phyloP scores from a whole-genome alignment of 306 rosid species.

The Begonia masoniana region DNA sequence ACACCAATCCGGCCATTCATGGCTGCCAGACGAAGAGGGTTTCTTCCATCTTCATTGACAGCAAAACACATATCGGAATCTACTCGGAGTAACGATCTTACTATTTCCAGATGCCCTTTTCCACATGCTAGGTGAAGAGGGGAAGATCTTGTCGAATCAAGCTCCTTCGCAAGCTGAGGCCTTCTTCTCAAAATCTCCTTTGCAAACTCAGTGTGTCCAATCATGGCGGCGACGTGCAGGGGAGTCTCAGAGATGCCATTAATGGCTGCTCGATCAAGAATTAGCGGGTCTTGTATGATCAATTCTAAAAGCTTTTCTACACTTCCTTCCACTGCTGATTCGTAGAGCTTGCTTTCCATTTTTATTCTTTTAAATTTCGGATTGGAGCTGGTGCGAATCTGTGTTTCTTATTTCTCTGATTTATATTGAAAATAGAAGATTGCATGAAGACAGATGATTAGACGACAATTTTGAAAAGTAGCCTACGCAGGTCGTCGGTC shows the following conservation, averaged over 20 bases:
- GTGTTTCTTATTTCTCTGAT: too few species aligned
- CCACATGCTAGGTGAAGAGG: conserved; percentile 21
- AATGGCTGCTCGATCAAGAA: conserved; percentile 6
- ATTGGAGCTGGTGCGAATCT: too few species aligned
- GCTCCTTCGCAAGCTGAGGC: conserved; percentile 15
- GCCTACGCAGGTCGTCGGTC: too few species aligned
- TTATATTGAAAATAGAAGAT: too few species aligned
- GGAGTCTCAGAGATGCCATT: conserved; percentile 14
- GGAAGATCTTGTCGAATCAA: conserved; percentile 14
- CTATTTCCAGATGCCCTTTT: conserved; percentile 11
- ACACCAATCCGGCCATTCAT: conserved; percentile 16
- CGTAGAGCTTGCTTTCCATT: background rate
- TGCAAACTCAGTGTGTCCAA: conserved; percentile 9
- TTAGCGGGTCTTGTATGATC: conserved; percentile 12
- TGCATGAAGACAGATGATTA: too few species aligned
- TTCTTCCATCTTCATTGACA: conserved; percentile 17
- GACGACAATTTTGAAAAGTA: too few species aligned
- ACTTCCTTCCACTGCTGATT: conserved; percentile 2
- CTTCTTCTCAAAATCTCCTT: conserved; percentile 10
- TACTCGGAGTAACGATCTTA: conserved; percentile 6
- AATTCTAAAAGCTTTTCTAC: conserved; percentile 7
- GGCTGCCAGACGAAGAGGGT: conserved; percentile 22
- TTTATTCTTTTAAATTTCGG: background rate
- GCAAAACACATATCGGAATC: conserved; percentile 7
- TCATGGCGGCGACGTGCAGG: conserved; percentile 18